A percentile compares a stretch with the other conserved stretches of the same genome.
Conservation (phyloP, 225 moss, liverwort and hornwort species). For the Physcomitrium patens region DNA sequence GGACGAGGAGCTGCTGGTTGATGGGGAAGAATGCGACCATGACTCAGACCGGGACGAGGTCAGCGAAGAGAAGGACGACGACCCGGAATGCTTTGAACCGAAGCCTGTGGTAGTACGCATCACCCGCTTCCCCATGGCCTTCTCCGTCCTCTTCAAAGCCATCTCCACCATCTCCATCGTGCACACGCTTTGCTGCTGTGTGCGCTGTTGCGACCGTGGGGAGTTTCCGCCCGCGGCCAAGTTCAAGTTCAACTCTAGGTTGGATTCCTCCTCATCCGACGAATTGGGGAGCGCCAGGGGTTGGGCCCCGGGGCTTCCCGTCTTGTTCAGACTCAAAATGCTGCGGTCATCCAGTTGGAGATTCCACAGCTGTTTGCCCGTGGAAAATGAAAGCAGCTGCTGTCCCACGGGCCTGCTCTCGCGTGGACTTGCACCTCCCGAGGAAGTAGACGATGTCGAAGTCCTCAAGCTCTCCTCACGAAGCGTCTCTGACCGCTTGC, state of each 20-base stretch:
- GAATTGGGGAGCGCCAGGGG: slow-evolving; percentile 16
- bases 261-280: slow-evolving; percentile 39
- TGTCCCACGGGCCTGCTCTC: neutral
- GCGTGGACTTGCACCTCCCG: slow-evolving; percentile 26
- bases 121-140: slow-evolving; percentile 47
- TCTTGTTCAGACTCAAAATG: slow-evolving; percentile 27
- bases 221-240: slow-evolving; percentile 31
- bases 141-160: slow-evolving; percentile 52
- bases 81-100: slow-evolving; percentile 34
- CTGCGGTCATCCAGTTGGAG: slow-evolving; percentile 47
- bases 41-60: slow-evolving; percentile 35
- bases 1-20: slow-evolving; percentile 51
- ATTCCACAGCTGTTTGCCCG: slow-evolving; percentile 54
- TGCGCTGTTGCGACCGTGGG: slow-evolving; percentile 25
- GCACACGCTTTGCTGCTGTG: slow-evolving; percentile 42
- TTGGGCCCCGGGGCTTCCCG: neutral
- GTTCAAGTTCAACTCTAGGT: slow-evolving; percentile 54
- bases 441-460: slow-evolving; percentile 32
- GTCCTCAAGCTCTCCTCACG: slow-evolving; percentile 39
- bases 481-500: slow-evolving; percentile 63
- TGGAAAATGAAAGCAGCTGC: slow-evolving; percentile 45
- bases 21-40: slow-evolving; percentile 42
- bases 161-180: slow-evolving; percentile 67
- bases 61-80: slow-evolving; percentile 48
- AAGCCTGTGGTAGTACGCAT: slow-evolving; percentile 20